phyloP scores from a whole-genome alignment of 805 yeast species.

The Barnettozyma sp. region DNA sequence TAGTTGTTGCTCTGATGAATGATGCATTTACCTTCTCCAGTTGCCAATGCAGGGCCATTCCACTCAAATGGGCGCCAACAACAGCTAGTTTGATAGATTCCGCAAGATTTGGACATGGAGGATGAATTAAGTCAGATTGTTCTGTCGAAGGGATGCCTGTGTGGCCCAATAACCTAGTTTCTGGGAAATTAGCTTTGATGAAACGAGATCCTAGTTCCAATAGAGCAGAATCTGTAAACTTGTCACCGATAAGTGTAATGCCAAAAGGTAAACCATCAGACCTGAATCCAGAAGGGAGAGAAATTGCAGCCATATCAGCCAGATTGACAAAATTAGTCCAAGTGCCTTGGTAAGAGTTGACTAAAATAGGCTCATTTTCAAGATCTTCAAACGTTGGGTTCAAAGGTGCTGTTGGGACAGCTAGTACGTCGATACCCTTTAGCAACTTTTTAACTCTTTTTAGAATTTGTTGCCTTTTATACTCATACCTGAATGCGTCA shows the following conservation, averaged over 20 bases:
- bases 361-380: conserved; percentile 65
- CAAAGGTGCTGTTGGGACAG: conserved; percentile 92
- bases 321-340: conserved; percentile 95
- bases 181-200: conserved; percentile 41
- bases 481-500: conserved; percentile 78
- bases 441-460: conserved; percentile 54
- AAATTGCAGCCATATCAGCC: conserved; percentile 87
- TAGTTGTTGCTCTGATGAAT: conserved; percentile 55
- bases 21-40: conserved; percentile 75
- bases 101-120: conserved; percentile 36
- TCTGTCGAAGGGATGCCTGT: conserved; percentile 27
- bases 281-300: conserved; percentile 87
- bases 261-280: conserved; percentile 87
- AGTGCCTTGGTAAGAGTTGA: conserved; percentile 93
- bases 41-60: conserved; percentile 92
- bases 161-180: conserved; percentile 52
- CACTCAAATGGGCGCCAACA: conserved; percentile 91
- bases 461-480: conserved; percentile 74
- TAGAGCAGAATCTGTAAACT: conserved; percentile 84
- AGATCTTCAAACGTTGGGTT: conserved; percentile 78
- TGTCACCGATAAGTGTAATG: conserved; percentile 73
- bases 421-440: conserved; percentile 58
- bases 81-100: conserved; percentile 59
- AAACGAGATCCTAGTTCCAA: conserved; percentile 75
- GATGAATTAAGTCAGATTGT: conserved; percentile 39